These are phyloP conservation scores for Raffaelea deltoideospora DNA, from an alignment of 2,329 filamentous ascomycete genomes.

Conservation along the genomic window DNA sequence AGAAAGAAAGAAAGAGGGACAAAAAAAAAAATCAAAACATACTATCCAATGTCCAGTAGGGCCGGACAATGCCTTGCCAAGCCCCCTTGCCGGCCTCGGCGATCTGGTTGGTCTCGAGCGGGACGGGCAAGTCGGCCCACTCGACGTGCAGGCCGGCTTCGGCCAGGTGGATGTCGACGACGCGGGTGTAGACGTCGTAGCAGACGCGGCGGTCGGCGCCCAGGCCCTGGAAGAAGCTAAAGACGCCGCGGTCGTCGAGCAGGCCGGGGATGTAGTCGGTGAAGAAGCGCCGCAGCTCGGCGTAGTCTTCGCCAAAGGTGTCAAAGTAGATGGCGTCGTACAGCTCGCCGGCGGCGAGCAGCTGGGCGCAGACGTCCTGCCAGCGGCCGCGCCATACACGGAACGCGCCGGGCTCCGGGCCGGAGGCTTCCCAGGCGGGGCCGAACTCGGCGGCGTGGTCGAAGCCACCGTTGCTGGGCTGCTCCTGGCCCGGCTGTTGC, in stretches of 20 bases:
- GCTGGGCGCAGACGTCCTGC: conserved; percentile 61
- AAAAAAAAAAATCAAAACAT: conserved; percentile 16
- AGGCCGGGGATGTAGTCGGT: conserved; percentile 71
- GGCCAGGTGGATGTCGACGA: conserved; percentile 78
- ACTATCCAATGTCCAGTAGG: conserved; percentile 79
- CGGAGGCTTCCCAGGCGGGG: conserved; percentile 35
- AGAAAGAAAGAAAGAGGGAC: conserved; percentile 3
- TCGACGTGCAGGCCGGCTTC: conserved; percentile 83
- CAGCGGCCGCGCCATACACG: conserved; percentile 61
- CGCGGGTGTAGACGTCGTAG: conserved; percentile 90
- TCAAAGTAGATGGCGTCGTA: conserved; percentile 95
- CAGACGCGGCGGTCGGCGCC: conserved; percentile 85
- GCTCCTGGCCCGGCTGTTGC: conserved; percentile 32
- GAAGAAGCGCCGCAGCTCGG: conserved; percentile 73
- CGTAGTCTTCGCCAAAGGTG: conserved; percentile 91
- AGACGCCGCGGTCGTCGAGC: conserved; percentile 56
- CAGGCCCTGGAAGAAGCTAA: conserved; percentile 82
- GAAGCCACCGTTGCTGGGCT: conserved; percentile 29
- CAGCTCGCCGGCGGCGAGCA: conserved; percentile 52
- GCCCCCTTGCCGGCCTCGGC: conserved; percentile 53
- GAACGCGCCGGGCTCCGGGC: conserved; percentile 50
- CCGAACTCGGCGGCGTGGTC: conserved; percentile 30
- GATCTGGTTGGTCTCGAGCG: conserved; percentile 50
- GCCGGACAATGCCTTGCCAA: conserved; percentile 77
- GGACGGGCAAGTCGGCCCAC: conserved; percentile 66